Conservation (phyloP, 2,329 filamentous ascomycete genomes). For the Phialophora macrospora region DNA sequence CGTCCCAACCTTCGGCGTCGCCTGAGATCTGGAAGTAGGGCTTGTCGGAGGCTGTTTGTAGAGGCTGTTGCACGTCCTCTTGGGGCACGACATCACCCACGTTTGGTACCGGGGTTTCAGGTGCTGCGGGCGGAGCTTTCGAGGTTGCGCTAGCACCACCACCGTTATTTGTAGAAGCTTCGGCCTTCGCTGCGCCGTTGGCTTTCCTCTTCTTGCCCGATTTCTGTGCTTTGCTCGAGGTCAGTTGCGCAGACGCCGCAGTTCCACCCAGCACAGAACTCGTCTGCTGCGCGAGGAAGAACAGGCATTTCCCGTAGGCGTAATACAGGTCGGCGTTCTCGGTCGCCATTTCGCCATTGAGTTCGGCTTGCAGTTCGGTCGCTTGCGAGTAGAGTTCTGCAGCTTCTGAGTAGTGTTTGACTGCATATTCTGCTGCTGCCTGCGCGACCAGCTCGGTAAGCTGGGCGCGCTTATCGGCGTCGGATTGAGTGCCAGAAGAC, state of each 20-base stretch:
- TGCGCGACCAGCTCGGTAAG: conserved; percentile 79
- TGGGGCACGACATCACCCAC: conserved; percentile 52
- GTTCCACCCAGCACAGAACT: conserved; percentile 91
- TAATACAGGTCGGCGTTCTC: conserved; percentile 94
- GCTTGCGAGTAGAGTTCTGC: conserved; percentile 87
- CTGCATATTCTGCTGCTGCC: conserved; percentile 81
- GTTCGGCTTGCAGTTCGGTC: conserved; percentile 83
- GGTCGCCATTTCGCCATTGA: conserved; percentile 89
- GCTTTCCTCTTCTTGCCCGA: conserved; percentile 45
- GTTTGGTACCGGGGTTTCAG: conserved; percentile 40
- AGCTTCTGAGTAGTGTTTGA: conserved; percentile 85
- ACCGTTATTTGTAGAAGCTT: conserved; percentile 18
- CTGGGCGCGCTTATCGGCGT: conserved; percentile 55
- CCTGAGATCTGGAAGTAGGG: conserved; percentile 90
- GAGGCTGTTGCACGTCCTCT: conserved; percentile 43
- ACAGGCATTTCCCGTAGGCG: conserved; percentile 89
- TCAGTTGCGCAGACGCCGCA: conserved; percentile 60
- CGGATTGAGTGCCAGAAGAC: conserved; percentile 39
- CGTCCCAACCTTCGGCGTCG: conserved; percentile 84
- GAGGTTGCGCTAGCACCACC: conserved; percentile 15
- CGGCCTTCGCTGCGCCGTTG: conserved; percentile 35
- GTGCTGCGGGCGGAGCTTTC: conserved; percentile 7
- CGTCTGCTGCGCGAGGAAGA: conserved; percentile 90
- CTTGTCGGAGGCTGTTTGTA: conserved; percentile 60
- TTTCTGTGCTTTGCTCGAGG: conserved; percentile 58